phyloP scores from a whole-genome alignment of 257 asterid species.

The Solanum pinnatisectum region DNA sequence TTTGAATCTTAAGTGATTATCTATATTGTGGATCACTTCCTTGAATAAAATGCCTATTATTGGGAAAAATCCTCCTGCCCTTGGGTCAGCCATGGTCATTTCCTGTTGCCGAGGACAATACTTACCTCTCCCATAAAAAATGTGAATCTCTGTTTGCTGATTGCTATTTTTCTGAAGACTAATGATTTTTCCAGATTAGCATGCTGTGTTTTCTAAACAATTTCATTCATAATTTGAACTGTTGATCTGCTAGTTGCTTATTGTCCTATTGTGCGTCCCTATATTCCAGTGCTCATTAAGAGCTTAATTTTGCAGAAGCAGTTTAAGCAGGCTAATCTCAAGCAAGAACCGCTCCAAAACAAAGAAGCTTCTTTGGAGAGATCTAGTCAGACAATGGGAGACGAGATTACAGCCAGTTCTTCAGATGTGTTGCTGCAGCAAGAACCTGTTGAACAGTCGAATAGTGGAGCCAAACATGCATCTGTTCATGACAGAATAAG shows the following conservation, averaged over 20 bases:
- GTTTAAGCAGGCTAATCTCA: constrained; percentile 30
- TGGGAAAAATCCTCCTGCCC: no score
- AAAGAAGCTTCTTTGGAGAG: constrained; percentile 16
- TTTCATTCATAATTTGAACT: neutral
- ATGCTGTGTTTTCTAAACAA: neutral
- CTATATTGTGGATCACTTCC: neutral
- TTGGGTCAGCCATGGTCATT: neutral
- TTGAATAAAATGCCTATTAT: neutral
- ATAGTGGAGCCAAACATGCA: constrained; percentile 19
- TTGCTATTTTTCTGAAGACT: neutral
- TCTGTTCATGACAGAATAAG: constrained; percentile 69
- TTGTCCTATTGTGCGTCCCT: neutral
- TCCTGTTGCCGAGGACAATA: neutral
- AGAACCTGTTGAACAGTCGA: constrained; percentile 11
- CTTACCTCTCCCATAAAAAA: neutral
- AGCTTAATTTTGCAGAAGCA: constrained; percentile 53
- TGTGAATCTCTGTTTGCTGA: neutral
- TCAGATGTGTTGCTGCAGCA: constrained; percentile 15
- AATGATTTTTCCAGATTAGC: neutral
- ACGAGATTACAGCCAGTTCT: neutral
- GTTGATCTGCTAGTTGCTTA: neutral
- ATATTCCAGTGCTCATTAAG: neutral
- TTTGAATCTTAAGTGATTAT: neutral
- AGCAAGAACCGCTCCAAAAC: constrained; percentile 15
- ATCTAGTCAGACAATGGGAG: neutral